Percentiles rank a stretch among this genome's conserved stretches.
phyloP scores from a whole-genome alignment of 768 basidiomycete species.

The Termitomyces sp. region DNA sequence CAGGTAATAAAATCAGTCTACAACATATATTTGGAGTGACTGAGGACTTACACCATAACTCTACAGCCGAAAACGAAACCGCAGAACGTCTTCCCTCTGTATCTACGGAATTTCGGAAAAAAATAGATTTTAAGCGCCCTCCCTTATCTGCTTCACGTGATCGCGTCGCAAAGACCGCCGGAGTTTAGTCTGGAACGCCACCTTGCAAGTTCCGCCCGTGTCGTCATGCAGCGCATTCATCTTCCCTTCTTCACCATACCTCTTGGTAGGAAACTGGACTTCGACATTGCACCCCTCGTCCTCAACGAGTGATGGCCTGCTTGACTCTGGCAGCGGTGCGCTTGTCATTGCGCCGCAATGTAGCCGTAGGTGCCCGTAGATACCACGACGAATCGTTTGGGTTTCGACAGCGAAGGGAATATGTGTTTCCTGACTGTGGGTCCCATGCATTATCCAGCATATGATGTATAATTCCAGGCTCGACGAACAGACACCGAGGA shows the following conservation, averaged over 20 bases:
- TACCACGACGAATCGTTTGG: slow-evolving; percentile 75
- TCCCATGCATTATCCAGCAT: slow-evolving; percentile 3
- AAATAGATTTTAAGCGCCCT: background rate
- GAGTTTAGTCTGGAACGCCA: background rate
- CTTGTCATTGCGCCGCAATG: background rate
- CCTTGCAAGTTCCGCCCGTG: background rate
- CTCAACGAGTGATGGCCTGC: background rate
- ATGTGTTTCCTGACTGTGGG: slow-evolving; percentile 70
- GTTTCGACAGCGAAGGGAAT: slow-evolving; percentile 58
- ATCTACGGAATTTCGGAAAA: background rate
- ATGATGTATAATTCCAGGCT: background rate
- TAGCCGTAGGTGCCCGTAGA: slow-evolving; percentile 10
- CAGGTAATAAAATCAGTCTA: too few relatives aligned
- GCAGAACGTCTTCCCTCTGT: too few relatives aligned
- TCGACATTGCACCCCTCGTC: background rate
- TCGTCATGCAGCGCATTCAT: background rate
- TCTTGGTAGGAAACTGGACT: background rate
- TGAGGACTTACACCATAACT: too few relatives aligned
- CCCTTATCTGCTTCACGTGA: background rate
- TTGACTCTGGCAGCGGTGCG: background rate
- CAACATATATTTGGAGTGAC: too few relatives aligned
- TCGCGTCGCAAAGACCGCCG: background rate
- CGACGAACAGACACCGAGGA: slow-evolving; percentile 46
- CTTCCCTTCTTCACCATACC: background rate
- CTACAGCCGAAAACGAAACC: background rate